phyloP scores from a whole-genome alignment of 805 yeast genomes.

The Yarrowia sp. region DNA sequence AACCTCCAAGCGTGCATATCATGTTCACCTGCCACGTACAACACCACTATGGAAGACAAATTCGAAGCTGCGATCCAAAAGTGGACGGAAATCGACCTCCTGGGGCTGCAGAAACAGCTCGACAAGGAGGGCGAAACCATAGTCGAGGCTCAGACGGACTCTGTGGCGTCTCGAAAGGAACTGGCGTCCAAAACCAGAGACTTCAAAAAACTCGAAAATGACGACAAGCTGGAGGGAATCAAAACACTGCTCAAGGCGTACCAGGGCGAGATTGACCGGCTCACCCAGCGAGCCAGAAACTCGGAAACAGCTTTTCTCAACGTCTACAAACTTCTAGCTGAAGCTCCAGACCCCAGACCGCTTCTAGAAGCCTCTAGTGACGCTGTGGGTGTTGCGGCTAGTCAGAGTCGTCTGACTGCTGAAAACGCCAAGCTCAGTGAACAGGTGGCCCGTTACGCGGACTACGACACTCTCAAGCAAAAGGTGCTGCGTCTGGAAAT shows the following conservation, averaged over 20 bases:
- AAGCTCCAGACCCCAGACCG: slow-evolving; percentile 92
- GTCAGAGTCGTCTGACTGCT: slow-evolving; percentile 48
- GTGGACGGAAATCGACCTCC: slow-evolving; percentile 74
- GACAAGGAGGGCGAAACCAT: slow-evolving; percentile 74
- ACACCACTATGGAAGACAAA: slow-evolving; percentile 13
- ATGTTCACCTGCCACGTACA: slow-evolving; percentile 3
- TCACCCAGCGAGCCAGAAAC: slow-evolving; percentile 71
- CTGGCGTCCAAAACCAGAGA: slow-evolving; percentile 82
- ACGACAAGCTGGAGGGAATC: slow-evolving; percentile 61
- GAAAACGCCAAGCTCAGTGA: slow-evolving; percentile 49
- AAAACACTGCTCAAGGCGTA: slow-evolving; percentile 68
- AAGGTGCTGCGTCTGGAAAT: slow-evolving; percentile 60
- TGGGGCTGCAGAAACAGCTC: slow-evolving; percentile 63
- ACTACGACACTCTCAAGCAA: slow-evolving; percentile 70
- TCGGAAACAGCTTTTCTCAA: slow-evolving; percentile 73
- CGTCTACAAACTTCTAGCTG: slow-evolving; percentile 71
- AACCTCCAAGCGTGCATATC: not conserved
- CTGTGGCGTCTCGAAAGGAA: slow-evolving; percentile 67
- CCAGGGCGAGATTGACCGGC: slow-evolving; percentile 80
- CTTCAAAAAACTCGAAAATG: slow-evolving; percentile 63
- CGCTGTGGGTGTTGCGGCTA: slow-evolving; percentile 54
- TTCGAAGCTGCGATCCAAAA: slow-evolving; percentile 60
- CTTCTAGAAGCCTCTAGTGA: slow-evolving; percentile 67
- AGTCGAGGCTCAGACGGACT: slow-evolving; percentile 63
- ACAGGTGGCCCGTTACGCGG: slow-evolving; percentile 61